Evolutionary conservation across 805 yeast genomes (phyloP), one percentile per base, ranked within the genome.

Genomic region (Suhomyces canberraensis): DNA sequence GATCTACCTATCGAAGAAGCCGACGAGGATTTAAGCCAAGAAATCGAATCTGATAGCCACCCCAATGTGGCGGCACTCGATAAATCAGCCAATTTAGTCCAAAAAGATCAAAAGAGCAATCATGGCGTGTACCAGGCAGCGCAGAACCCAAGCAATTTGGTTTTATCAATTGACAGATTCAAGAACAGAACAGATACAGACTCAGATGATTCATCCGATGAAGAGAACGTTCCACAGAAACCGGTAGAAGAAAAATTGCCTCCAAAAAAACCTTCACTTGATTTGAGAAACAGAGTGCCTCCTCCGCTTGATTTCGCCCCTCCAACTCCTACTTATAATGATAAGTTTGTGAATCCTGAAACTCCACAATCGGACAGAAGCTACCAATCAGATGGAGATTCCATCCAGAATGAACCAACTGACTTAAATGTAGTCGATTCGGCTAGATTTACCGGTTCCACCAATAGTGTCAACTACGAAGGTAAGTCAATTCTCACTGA

Each of bases 391-490:
- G 72, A 66, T 33, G 59, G 60, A 5, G 70, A 65, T 41, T 64
- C 70, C 11, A 64, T 66, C 16, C 73, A 66, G 37, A 31, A 52
- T 19, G 73, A 67, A 40, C 70, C 70, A 2, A 49, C 40, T 2
- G 42, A 42, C 16, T 48, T 66, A 39, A 48, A 58, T 27, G 44
- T 66, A 11, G 48, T 32, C 14, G 41, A 29, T 8, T 25, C 35
- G 4, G 15, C 6, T 3, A 8, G 37, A 16, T 34, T 34, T 15
- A 15, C 24, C 9, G 7, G 9, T 5, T 20, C 25, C 11, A 8
- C n/a, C 13, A 5, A 20, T 7, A 16, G 17, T 17, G 4, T 4
- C 5, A 14, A 4, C 11, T 22, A 16, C 19, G 19, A 21, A 11
- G 25, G 25, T 4, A 24, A 24, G 13, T 6, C 33, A 11, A 9